Evolutionary conservation across 257 asterid species (phyloP).

Genomic region (Solanum sejunctum): DNA sequence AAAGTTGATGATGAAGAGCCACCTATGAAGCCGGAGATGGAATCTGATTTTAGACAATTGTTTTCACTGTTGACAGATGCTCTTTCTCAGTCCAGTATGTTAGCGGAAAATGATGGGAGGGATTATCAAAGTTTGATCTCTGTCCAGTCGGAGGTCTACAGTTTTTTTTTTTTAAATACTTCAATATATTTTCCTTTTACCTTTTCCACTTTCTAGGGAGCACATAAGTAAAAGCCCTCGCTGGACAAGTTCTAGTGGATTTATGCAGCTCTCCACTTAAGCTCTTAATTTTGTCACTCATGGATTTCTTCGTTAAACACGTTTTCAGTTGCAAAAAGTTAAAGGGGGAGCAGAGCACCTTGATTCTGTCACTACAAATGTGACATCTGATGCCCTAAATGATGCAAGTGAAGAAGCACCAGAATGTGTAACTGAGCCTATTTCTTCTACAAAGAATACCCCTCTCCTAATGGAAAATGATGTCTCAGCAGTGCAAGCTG

Average conservation of each 20-base stretch:
- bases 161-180: constrained; percentile 4
- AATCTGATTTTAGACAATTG: constrained; percentile 50
- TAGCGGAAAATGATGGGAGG: constrained; percentile 18
- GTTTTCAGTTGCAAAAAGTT: constrained; percentile 27
- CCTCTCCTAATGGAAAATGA: constrained; percentile 34
- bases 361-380: constrained; percentile 22
- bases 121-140: constrained; percentile 28
- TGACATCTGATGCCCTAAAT: constrained; percentile 24
- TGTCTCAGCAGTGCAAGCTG: constrained; percentile 24
- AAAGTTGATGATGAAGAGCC: constrained; percentile 42
- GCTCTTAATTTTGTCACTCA: not conserved
- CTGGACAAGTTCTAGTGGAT: not conserved
- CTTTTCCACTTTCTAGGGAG: not conserved
- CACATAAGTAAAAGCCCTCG: not conserved
- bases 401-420: constrained; percentile 28
- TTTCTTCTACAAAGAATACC: constrained; percentile 24
- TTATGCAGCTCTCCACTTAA: not conserved
- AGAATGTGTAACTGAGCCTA: constrained; percentile 21
- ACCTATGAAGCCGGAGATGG: constrained; percentile 19
- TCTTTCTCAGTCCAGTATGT: constrained; percentile 32
- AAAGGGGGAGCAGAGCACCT: constrained; percentile 34
- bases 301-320: not conserved
- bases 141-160: constrained; percentile 44
- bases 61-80: constrained; percentile 42
- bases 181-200: not conserved